phyloP scores from a whole-genome alignment of 176 grass and related monocot genomes.

The Bromus sterilis region DNA sequence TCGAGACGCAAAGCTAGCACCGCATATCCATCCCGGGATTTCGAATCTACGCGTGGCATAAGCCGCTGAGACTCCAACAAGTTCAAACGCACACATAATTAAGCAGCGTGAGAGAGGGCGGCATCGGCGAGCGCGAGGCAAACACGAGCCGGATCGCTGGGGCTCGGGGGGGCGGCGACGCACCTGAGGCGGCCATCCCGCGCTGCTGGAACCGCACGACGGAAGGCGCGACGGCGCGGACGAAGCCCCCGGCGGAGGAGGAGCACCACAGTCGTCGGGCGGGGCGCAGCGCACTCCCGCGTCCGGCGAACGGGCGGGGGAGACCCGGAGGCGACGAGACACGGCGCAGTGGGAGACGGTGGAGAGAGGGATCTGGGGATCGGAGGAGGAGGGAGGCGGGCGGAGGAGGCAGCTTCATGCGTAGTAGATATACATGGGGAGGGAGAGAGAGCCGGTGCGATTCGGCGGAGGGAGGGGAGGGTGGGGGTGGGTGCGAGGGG shows the following conservation, averaged over 20 bases:
- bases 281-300: neutral
- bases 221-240: conserved; percentile 12
- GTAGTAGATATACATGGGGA: conserved; percentile 90
- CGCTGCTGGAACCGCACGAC: conserved; percentile 54
- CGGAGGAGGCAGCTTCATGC: conserved; percentile 43
- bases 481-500: conserved; percentile 3
- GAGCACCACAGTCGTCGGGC: neutral
- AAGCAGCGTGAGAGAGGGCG: too few species aligned
- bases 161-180: too few species aligned
- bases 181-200: conserved; percentile 70
- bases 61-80: too few species aligned
- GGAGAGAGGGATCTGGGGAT: conserved; percentile 49
- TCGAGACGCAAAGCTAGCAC: neutral
- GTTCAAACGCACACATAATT: too few species aligned
- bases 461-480: neutral
- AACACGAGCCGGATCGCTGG: neutral
- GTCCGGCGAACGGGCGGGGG: neutral
- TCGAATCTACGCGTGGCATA: neutral
- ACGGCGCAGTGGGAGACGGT: neutral
- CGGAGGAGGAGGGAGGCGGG: conserved; percentile 40
- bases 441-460: neutral
- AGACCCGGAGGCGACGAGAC: conserved; percentile 10
- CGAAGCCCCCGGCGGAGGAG: neutral
- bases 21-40: neutral
- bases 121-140: neutral